These are phyloP conservation scores for Penicillium sp. DNA, from an alignment of 2,329 filamentous ascomycete genomes.

Conservation along the genomic window DNA sequence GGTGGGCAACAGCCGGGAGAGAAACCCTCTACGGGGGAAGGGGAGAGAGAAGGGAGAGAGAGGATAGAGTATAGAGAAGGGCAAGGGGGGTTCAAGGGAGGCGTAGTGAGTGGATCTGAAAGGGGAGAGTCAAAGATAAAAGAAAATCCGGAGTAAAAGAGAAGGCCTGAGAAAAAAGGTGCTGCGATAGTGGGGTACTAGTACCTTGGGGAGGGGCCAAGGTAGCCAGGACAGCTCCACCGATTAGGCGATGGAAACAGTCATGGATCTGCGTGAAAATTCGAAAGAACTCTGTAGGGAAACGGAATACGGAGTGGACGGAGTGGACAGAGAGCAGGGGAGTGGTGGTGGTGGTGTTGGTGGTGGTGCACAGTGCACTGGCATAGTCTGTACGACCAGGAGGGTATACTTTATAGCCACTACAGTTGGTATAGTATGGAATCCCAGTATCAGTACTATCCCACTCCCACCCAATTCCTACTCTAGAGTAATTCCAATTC, in stretches of 20 bases:
- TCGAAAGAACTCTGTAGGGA: background rate
- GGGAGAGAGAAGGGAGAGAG: conserved; percentile 14
- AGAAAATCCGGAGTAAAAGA: conserved; percentile 29
- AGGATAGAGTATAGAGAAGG: conserved; percentile 25
- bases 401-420: too few relatives aligned
- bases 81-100: conserved; percentile 6
- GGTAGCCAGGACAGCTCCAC: conserved; percentile 26
- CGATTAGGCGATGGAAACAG: conserved; percentile 30
- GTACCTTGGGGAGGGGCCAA: conserved; percentile 26
- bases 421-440: too few relatives aligned
- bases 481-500: too few relatives aligned
- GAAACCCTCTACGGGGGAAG: background rate
- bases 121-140: conserved; percentile 22
- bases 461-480: too few relatives aligned
- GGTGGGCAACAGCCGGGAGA: background rate
- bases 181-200: conserved; percentile 30
- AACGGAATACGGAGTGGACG: too few relatives aligned
- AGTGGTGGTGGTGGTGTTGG: too few relatives aligned
- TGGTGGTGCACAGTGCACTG: too few relatives aligned
- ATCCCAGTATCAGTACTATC: too few relatives aligned
- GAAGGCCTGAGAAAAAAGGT: conserved; percentile 29
- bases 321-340: too few relatives aligned
- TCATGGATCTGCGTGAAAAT: conserved; percentile 9
- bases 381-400: too few relatives aligned
- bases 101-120: conserved; percentile 13